Base-by-base conservation (phyloP, 2,329 filamentous ascomycete genomes). In the Fusarium virguliforme region DNA sequence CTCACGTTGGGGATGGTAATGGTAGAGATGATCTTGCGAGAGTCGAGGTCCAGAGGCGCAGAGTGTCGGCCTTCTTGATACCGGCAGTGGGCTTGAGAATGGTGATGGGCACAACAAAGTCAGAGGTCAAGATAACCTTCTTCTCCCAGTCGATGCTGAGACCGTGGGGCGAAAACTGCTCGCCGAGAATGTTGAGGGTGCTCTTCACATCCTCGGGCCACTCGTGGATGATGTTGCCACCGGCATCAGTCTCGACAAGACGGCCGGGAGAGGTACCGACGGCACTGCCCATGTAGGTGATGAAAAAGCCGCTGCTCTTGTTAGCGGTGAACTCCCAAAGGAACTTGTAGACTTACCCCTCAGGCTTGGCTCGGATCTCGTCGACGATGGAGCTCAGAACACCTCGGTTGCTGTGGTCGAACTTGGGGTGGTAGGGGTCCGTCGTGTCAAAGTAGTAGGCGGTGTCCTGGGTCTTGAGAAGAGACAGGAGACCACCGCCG, bases 101-200 rank as follows among this genome's bases (percentile, higher is more conserved):
- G 53, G 83, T 85, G n/a, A 89, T 75, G 2, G 89, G 89, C 12
- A 89, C 87, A 22, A 90, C 86, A 71, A 89, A 91, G 80, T 90
- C 89, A 0, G 88, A 90, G 2, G 88, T 90, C 0, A 90, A 79
- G 61, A 89, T 89, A 65, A 89, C 77, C 56, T 87, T 85, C 70
- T 85, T 86, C 4, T 89, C 80, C 68, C 82, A 91, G 79, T 90
- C 87, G 46, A 90, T 81, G 51, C 78, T 82, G 15, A 91, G 84
- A 26, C 89, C 89, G 74, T 90, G 88, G 1, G 89, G 88, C n/a
- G 81, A 85, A 78, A 90, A 91, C 70, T 90, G 88, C 77, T 89
- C 81, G 4, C 82, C 86, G 1, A 90, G 83, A 61, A 90, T 85
- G 78, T 89, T 89, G 9, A 89, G 80, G 8, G 82, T 84, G 35